A percentile compares a stretch with the other conserved stretches of the same genome.
These are phyloP conservation scores for Boletellus ananas DNA, from an alignment of 768 basidiomycete genomes.

Conservation along the genomic window DNA sequence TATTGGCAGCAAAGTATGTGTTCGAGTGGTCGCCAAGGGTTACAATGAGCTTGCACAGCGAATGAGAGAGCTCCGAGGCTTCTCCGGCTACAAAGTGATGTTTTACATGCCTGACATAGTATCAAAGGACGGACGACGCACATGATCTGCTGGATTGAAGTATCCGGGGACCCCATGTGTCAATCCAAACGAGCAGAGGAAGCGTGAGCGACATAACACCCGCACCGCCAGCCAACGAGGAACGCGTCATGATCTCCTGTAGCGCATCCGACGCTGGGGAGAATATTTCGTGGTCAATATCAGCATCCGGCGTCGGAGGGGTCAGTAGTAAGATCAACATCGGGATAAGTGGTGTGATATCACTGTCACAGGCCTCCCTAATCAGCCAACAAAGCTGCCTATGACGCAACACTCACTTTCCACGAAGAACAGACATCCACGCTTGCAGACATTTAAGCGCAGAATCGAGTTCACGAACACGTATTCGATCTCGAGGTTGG, in stretches of 20 bases:
- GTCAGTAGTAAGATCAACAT: conserved; percentile 51
- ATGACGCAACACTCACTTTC: conserved; percentile 47
- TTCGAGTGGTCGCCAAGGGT: conserved; percentile 87
- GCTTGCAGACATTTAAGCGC: conserved; percentile 79
- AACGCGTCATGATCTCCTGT: conserved; percentile 74
- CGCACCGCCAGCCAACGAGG: conserved; percentile 65
- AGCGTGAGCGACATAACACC: conserved; percentile 75
- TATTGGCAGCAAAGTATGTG: conserved; percentile 65
- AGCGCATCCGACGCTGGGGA: conserved; percentile 65
- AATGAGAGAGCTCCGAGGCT: conserved; percentile 58
- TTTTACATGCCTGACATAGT: not conserved
- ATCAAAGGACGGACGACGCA: conserved; percentile 21
- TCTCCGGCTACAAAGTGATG: conserved; percentile 11
- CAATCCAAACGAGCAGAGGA: conserved; percentile 79
- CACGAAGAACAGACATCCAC: conserved; percentile 72
- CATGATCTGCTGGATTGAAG: conserved; percentile 35
- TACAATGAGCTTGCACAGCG: conserved; percentile 75
- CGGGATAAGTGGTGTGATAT: conserved; percentile 66
- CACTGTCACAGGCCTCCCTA: conserved; percentile 36
- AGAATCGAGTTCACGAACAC: conserved; percentile 50
- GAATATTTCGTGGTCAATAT: conserved; percentile 51
- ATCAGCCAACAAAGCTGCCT: not conserved
- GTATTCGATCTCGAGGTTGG: conserved; percentile 32
- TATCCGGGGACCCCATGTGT: conserved; percentile 49
- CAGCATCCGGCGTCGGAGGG: conserved; percentile 27